Evolutionary conservation across 768 basidiomycete genomes (phyloP), one percentile per base, ranked within the genome.

Genomic region (Lactarius hengduanensis): DNA sequence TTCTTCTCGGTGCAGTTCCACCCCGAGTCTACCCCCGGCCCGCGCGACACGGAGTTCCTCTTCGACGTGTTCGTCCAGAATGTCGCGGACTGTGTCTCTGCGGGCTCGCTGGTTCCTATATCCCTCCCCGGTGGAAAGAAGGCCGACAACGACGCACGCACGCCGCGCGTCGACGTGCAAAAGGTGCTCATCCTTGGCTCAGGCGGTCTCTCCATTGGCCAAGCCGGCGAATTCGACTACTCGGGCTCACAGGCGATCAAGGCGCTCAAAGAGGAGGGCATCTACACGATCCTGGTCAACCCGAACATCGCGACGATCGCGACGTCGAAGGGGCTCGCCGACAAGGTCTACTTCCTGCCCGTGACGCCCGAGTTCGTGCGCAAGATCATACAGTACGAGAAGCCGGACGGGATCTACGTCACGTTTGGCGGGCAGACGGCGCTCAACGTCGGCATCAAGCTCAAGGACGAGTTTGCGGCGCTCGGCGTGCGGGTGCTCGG

Each of bases 1-100:
- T 97, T 92, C 82, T 98, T 99, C 78, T 98, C 96, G 26, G 96
- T 98, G 22, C 97, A 99, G 76, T 99, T 99, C 83, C 97, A 99
- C 76, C 97, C 97, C 28, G 97, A 99, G 77, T 94, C 92, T 36
- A 93, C 92, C 2, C 96, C 95, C 13, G 97, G 97, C 30, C 97
- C 97, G 26, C 87, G 95, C 63, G 97, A 99, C 75, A 99, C 97
- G 61, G 97, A 98, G 77, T 99, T 98, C 80, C 83, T 99, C 67
- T 99, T 99, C 76, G 96, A 98, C 67, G 94, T 96, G 38, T 99
- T 99, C 84, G 86, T 98, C 73, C 86, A 89, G 76, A 92, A 91
- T 73, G 83, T 98, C 73, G 77, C 84, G 50, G 91, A 94, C 70
- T 92, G 89, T 74, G 84, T 82, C 54, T 77, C 78, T 22, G 87